phyloP scores from a whole-genome alignment of 1,139 yeast genomes.

The Protomyces pachydermus region DNA sequence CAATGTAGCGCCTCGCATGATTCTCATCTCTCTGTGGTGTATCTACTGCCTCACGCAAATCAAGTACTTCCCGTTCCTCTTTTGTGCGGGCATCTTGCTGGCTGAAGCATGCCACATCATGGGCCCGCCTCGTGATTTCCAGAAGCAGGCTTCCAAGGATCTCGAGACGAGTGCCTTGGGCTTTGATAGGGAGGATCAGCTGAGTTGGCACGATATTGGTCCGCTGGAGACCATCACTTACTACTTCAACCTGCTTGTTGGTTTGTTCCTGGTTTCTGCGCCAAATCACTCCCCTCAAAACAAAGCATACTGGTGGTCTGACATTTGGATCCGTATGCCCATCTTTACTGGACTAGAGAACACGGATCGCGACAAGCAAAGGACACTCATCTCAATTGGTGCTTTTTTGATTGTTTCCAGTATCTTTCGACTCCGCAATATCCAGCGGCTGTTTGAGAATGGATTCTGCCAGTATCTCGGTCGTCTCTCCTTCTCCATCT shows the following conservation, averaged over 20 bases:
- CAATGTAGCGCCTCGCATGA: conserved; percentile 8
- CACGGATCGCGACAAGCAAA: neutral
- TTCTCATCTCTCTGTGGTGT: conserved; percentile 13
- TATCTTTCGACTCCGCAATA: conserved; percentile 5
- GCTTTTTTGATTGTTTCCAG: conserved; percentile 7
- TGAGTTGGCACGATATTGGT: neutral
- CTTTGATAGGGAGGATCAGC: neutral
- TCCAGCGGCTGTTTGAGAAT: conserved; percentile 7
- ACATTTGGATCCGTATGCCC: conserved; percentile 1
- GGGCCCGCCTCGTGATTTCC: conserved; percentile 1
- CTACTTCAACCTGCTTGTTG: conserved; percentile 3
- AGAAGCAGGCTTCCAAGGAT: neutral
- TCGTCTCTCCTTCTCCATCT: conserved; percentile 7
- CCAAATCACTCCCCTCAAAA: conserved; percentile 14
- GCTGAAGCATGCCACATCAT: conserved; percentile 10
- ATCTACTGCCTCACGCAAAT: conserved; percentile 21
- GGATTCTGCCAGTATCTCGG: conserved; percentile 14
- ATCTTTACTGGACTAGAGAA: neutral
- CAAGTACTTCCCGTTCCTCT: conserved; percentile 17
- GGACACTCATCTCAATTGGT: conserved; percentile 1
- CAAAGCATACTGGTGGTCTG: conserved; percentile 12
- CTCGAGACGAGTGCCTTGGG: neutral
- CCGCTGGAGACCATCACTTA: neutral
- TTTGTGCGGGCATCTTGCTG: conserved; percentile 19
- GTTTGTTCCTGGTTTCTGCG: conserved; percentile 8